A percentile compares a stretch with the other conserved stretches of the same genome.
phyloP scores from a whole-genome alignment of 1,139 yeast genomes.

The Lodderomyces elongisporus region DNA sequence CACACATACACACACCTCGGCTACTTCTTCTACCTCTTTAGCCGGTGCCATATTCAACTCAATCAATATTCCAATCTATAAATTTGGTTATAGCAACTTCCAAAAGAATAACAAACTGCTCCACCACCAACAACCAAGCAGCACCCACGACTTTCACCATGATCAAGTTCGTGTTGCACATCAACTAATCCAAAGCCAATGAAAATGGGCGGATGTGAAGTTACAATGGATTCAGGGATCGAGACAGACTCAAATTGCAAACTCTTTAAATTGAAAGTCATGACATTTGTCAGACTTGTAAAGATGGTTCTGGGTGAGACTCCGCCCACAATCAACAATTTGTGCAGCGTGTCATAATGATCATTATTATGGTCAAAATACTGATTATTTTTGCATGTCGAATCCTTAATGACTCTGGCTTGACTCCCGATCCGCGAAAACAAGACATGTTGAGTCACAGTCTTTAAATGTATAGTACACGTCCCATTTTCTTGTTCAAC shows the following conservation, averaged over 20 bases:
- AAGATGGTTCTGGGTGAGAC: slow-evolving; percentile 40
- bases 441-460: slow-evolving; percentile 8
- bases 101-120: slow-evolving; percentile 81
- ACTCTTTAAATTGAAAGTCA: slow-evolving; percentile 15
- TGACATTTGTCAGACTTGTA: slow-evolving; percentile 21
- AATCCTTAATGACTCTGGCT: slow-evolving; percentile 18
- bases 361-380: no score
- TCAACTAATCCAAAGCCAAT: slow-evolving; percentile 52
- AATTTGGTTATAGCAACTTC: slow-evolving; percentile 54
- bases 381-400: background rate
- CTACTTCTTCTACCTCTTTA: no score
- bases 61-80: slow-evolving; percentile 10
- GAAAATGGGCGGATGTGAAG: slow-evolving; percentile 43
- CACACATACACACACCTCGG: no score
- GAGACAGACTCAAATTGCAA: slow-evolving; percentile 19
- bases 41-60: no score
- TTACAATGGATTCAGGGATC: slow-evolving; percentile 33
- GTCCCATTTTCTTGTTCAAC: slow-evolving; percentile 6
- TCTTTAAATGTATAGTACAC: background rate
- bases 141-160: background rate
- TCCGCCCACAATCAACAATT: slow-evolving; percentile 56
- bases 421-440: slow-evolving; percentile 46
- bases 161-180: slow-evolving; percentile 11
- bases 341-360: no score
- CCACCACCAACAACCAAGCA: slow-evolving; percentile 59